phyloP scores from a whole-genome alignment of 1,139 yeast genomes.

The Petasospora rhodanensis region DNA sequence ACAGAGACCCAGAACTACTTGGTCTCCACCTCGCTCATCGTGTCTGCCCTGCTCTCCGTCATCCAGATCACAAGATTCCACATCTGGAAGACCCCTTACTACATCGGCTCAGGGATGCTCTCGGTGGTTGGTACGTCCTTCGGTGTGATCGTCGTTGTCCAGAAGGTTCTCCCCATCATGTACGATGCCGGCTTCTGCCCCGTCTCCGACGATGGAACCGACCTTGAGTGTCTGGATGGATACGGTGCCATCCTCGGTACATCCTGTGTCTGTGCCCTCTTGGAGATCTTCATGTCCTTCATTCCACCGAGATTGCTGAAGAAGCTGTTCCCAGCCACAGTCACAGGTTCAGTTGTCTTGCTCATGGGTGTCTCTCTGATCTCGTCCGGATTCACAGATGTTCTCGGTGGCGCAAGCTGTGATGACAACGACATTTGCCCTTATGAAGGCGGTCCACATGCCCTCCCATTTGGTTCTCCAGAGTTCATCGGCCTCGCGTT shows the following conservation, averaged over 20 bases:
- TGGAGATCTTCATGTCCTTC: constrained; percentile 70
- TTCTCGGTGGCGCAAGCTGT: constrained; percentile 89
- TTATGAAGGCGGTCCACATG: constrained; percentile 41
- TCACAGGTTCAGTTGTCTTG: constrained; percentile 88
- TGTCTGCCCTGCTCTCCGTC: constrained; percentile 67
- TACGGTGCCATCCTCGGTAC: constrained; percentile 85
- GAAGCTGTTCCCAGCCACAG: constrained; percentile 78
- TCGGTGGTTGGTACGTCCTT: constrained; percentile 90
- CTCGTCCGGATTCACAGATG: constrained; percentile 69
- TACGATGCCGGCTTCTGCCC: constrained; percentile 70
- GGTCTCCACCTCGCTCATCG: constrained; percentile 73
- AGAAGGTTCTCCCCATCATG: constrained; percentile 75
- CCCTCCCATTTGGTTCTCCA: constrained; percentile 80
- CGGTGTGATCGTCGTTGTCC: constrained; percentile 78
- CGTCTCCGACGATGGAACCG: constrained; percentile 50
- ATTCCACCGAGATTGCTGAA: constrained; percentile 68
- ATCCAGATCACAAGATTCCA: constrained; percentile 81
- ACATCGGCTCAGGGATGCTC: constrained; percentile 79
- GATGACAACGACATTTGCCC: constrained; percentile 45
- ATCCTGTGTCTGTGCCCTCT: constrained; percentile 67
- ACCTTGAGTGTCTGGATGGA: constrained; percentile 82
- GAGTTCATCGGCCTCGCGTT: constrained; percentile 83
- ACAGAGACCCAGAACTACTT: constrained; percentile 55
- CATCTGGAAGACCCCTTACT: constrained; percentile 66
- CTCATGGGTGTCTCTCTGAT: constrained; percentile 72